Percentiles rank a stretch among this genome's conserved stretches.
Conservation (phyloP, 225 moss, liverwort and hornwort genomes). For the Ulota crispa region DNA sequence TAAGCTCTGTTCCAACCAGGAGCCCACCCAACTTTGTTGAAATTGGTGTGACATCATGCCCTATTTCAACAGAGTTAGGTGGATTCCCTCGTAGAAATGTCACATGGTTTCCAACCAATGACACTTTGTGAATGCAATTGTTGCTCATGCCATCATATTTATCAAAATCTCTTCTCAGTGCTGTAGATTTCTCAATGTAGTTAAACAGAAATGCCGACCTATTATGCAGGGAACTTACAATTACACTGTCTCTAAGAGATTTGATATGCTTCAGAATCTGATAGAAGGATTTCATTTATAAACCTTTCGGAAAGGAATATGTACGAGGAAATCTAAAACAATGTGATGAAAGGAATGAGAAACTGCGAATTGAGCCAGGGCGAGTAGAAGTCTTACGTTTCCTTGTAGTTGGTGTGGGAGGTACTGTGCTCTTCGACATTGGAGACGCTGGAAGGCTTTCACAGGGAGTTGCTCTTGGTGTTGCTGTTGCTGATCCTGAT, state of each 20-base stretch:
- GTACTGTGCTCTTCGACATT: slow-evolving; percentile 36
- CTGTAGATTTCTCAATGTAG: neutral
- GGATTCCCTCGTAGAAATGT: neutral
- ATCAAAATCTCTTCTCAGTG: neutral
- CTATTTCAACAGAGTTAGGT: neutral
- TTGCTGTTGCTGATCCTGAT: neutral
- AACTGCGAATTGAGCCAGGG: neutral
- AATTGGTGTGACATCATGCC: no score
- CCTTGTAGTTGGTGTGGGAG: slow-evolving; percentile 37
- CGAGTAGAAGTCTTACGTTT: slow-evolving; percentile 36
- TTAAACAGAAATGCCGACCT: neutral
- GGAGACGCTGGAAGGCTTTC: slow-evolving; percentile 22
- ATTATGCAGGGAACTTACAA: neutral
- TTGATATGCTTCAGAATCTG: neutral
- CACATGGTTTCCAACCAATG: neutral
- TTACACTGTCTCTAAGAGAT: neutral
- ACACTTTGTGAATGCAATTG: neutral
- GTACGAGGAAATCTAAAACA: neutral
- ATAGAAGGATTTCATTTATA: neutral
- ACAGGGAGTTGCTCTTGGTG: slow-evolving; percentile 14
- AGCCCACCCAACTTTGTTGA: neutral
- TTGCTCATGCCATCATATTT: no score
- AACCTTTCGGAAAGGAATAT: neutral
- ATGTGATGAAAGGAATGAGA: neutral
- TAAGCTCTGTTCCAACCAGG: neutral